A percentile compares a stretch with the other conserved stretches of the same genome.
These are phyloP conservation scores for Zygosaccharomyces bisporus DNA, from an alignment of 805 yeast species.

Conservation along the genomic window DNA sequence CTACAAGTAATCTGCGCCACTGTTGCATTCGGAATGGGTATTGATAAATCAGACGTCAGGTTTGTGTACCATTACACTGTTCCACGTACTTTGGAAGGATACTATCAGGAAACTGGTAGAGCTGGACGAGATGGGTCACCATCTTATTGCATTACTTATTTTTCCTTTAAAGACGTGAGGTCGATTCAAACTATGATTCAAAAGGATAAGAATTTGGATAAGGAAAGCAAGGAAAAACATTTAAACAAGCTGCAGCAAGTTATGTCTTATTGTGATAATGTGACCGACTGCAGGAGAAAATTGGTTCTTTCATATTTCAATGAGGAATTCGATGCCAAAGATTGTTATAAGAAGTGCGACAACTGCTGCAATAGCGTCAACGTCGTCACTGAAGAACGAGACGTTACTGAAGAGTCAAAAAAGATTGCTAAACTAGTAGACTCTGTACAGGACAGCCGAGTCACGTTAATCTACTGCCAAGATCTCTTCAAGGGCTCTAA, in stretches of 20 bases:
- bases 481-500: conserved; percentile 78
- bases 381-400: conserved; percentile 48
- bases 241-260: conserved; percentile 74
- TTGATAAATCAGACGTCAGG: conserved; percentile 93
- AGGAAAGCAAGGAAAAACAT: conserved; percentile 69
- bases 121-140: conserved; percentile 93
- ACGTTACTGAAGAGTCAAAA: conserved; percentile 63
- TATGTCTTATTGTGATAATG: conserved; percentile 86
- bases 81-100: conserved; percentile 91
- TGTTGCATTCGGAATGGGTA: conserved; percentile 98
- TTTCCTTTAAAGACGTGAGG: conserved; percentile 75
- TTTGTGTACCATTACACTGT: conserved; percentile 84
- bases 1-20: conserved; percentile 90
- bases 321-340: conserved; percentile 64
- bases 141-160: conserved; percentile 81
- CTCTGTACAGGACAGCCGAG: conserved; percentile 51
- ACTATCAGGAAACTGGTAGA: conserved; percentile 97
- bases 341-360: conserved; percentile 77
- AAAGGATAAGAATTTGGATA: conserved; percentile 64
- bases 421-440: conserved; percentile 58
- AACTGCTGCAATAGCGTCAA: conserved; percentile 58
- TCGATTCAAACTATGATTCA: conserved; percentile 72
- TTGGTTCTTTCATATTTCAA: conserved; percentile 89
- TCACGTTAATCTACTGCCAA: conserved; percentile 76
- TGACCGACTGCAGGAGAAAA: conserved; percentile 82